A percentile compares a stretch with the other conserved stretches of the same genome.
Evolutionary conservation across 2,329 filamentous ascomycete species (phyloP).

Genomic region (Neonectria hederae): DNA sequence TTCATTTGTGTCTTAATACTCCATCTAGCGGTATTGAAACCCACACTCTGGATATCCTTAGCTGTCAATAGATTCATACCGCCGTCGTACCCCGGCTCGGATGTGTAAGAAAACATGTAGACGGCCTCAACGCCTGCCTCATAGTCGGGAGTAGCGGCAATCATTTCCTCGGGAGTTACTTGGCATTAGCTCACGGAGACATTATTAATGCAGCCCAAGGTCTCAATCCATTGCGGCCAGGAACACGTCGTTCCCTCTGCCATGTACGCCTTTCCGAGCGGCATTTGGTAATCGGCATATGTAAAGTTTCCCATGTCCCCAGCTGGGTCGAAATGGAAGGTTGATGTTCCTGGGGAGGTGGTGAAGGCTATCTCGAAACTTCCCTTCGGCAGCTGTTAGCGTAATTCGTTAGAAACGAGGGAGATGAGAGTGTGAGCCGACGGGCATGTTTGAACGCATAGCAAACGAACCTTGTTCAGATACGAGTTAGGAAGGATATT

Average conservation of each 20-base stretch:
- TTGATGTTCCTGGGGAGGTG: slow-evolving; percentile 48
- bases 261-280: slow-evolving; percentile 59
- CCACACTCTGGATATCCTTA: slow-evolving; percentile 55
- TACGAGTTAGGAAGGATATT: slow-evolving; percentile 57
- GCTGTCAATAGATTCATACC: slow-evolving; percentile 55
- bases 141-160: slow-evolving; percentile 48
- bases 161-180: slow-evolving; percentile 52
- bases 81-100: slow-evolving; percentile 60
- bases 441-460: accelerated
- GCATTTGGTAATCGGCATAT: slow-evolving; percentile 61
- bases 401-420: background rate
- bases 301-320: slow-evolving; percentile 58
- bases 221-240: slow-evolving; percentile 56
- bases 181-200: slow-evolving; percentile 51
- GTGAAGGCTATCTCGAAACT: slow-evolving; percentile 59
- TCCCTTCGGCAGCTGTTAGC: slow-evolving; percentile 49
- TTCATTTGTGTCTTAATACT: no score
- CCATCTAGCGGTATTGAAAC: slow-evolving; percentile 12
- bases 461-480: slow-evolving; percentile 53
- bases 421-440: background rate
- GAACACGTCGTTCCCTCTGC: slow-evolving; percentile 56
- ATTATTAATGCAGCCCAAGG: slow-evolving; percentile 52
- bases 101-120: slow-evolving; percentile 58
- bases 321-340: slow-evolving; percentile 58
- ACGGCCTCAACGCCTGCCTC: slow-evolving; percentile 56